Conservation (phyloP, 2,329 filamentous ascomycete genomes). For the Trichophyton rubrum region DNA sequence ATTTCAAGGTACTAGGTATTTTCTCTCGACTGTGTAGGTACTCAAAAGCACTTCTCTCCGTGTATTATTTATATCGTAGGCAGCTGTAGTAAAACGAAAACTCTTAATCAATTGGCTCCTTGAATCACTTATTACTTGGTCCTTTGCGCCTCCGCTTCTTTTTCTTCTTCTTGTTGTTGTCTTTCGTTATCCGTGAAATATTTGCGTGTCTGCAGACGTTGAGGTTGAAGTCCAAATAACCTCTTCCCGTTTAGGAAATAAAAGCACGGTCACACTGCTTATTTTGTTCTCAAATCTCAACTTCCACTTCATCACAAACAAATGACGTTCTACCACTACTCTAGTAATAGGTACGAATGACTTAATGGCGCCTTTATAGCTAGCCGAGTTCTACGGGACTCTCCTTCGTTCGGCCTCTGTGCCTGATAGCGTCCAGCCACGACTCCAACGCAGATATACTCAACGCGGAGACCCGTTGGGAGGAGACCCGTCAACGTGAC, state of each 20-base stretch:
- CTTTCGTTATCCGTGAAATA: not conserved
- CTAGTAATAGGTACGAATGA: not conserved
- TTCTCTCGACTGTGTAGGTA: not conserved
- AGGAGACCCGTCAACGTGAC: not conserved
- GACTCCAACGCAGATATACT: too few species aligned
- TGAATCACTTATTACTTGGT: too few species aligned
- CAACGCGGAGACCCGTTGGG: too few species aligned
- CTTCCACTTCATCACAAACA: not conserved
- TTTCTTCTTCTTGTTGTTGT: too few species aligned
- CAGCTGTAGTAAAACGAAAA: too few species aligned
- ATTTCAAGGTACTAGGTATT: conserved; percentile 29
- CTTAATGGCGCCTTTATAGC: not conserved
- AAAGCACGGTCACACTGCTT: not conserved
- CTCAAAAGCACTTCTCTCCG: not conserved
- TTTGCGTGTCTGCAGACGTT: not conserved
- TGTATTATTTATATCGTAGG: not conserved
- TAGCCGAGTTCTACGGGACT: too few species aligned
- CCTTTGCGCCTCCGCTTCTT: not conserved
- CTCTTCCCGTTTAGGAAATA: not conserved
- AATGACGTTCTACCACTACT: not conserved
- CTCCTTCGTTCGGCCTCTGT: too few species aligned
- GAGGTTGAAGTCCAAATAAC: not conserved
- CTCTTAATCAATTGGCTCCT: too few species aligned
- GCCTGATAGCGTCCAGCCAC: too few species aligned
- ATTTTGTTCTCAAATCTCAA: not conserved